Conservation (phyloP, 208 protist genomes). For the Leptomonas seymouri region DNA sequence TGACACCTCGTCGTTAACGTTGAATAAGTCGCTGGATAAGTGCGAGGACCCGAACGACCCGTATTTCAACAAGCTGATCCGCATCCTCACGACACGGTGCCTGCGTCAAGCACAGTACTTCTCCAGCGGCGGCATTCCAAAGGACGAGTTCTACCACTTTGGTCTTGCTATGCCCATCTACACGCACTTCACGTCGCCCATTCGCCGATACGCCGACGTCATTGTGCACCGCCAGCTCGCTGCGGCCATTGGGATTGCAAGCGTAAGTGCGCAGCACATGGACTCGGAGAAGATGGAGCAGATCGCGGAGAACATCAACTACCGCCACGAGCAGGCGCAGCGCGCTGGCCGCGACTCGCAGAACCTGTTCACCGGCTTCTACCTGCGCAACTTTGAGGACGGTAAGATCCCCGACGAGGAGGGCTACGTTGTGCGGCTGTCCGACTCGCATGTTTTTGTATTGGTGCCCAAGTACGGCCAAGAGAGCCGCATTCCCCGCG, state of each 20-base stretch:
- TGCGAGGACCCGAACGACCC: conserved; percentile 77
- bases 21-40: conserved; percentile 86
- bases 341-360: conserved; percentile 90
- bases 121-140: conserved; percentile 76
- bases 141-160: conserved; percentile 93
- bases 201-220: conserved; percentile 95
- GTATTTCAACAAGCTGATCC: conserved; percentile 93
- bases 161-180: conserved; percentile 95
- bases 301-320: conserved; percentile 90
- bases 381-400: conserved; percentile 77
- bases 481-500: conserved; percentile 81
- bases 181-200: conserved; percentile 96
- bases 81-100: conserved; percentile 91
- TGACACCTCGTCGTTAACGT: conserved; percentile 75
- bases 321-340: conserved; percentile 92
- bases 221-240: conserved; percentile 94
- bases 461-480: conserved; percentile 91
- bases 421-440: conserved; percentile 81
- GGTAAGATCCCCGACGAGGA: conserved; percentile 81
- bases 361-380: conserved; percentile 93
- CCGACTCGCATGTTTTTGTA: conserved; percentile 87
- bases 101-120: conserved; percentile 95
- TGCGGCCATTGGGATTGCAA: conserved; percentile 71
- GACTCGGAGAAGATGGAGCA: conserved; percentile 73
- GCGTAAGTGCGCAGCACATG: conserved; percentile 48